Conservation (phyloP, 106 monocot genomes). For the Cymbidium sinense region DNA sequence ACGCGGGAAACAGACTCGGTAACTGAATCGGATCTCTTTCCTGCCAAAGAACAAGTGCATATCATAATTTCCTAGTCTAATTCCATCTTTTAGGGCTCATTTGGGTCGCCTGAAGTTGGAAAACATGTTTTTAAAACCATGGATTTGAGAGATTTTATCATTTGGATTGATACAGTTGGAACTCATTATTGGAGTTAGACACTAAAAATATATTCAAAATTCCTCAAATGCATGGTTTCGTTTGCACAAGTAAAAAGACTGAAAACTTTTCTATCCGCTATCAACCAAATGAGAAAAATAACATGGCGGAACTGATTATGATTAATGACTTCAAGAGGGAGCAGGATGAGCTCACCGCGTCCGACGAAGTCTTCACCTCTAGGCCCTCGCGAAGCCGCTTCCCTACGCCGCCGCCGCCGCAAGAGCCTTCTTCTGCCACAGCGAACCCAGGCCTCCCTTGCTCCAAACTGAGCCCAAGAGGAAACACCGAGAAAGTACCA, state of each 20-base stretch:
- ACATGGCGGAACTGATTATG: not conserved
- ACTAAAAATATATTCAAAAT: not conserved
- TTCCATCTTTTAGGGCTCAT: not conserved
- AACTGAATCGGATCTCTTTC: constrained; percentile 25
- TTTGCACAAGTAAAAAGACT: not conserved
- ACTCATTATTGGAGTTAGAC: not conserved
- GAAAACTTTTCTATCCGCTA: not conserved
- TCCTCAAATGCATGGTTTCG: not conserved
- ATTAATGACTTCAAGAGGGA: not conserved
- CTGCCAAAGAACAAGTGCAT: not conserved
- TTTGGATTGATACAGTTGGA: not conserved
- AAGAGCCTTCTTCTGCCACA: constrained; percentile 7
- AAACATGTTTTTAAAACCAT: not conserved
- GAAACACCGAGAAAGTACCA: constrained; percentile 37
- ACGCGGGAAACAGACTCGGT: constrained; percentile 57
- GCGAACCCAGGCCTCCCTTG: constrained; percentile 4
- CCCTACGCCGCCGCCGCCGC: constrained; percentile 1
- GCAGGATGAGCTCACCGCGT: constrained; percentile 7
- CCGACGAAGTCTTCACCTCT: constrained; percentile 6
- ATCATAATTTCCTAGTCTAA: not conserved
- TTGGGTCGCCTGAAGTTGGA: not conserved
- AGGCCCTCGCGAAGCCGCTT: not conserved
- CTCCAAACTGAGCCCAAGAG: constrained; percentile 73
- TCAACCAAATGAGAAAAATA: not conserved
- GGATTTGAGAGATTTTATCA: not conserved